These are phyloP conservation scores for Fibroporia radiculosa DNA, from an alignment of 768 basidiomycete genomes.

Conservation along the genomic window DNA sequence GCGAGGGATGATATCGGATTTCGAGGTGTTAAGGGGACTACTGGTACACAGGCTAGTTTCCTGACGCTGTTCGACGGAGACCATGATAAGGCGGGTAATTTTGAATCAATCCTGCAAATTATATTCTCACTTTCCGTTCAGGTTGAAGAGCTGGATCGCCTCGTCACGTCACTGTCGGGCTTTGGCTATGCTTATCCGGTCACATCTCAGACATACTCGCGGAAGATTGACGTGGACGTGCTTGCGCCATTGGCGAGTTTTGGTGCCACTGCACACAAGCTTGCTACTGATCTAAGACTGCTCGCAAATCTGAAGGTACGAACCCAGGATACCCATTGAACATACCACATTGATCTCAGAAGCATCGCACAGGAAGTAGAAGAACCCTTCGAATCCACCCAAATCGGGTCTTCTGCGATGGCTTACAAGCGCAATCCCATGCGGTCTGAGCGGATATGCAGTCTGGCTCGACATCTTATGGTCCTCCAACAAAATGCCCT, in stretches of 20 bases:
- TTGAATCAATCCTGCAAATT: neutral
- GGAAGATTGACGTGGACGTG: constrained; percentile 95
- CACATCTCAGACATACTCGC: constrained; percentile 96
- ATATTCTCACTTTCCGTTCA: constrained; percentile 20
- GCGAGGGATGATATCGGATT: constrained; percentile 91
- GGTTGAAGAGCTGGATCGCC: constrained; percentile 84
- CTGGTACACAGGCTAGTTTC: constrained; percentile 96
- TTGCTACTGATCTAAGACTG: constrained; percentile 90
- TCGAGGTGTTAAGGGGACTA: constrained; percentile 98
- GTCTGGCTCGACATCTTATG: constrained; percentile 93
- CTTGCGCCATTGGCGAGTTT: constrained; percentile 83
- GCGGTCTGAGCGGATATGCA: constrained; percentile 97
- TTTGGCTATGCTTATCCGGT: constrained; percentile 96
- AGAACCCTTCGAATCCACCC: constrained; percentile 97
- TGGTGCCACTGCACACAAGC: constrained; percentile 96
- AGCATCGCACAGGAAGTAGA: constrained; percentile 74
- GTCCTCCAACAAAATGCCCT: constrained; percentile 92
- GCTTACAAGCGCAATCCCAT: constrained; percentile 99
- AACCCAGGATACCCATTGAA: neutral
- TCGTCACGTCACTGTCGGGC: constrained; percentile 86
- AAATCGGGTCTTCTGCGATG: constrained; percentile 97
- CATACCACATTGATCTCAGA: neutral
- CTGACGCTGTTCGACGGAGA: constrained; percentile 90
- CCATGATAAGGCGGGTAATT: constrained; percentile 65
- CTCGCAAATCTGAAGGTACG: constrained; percentile 85